phyloP scores from a whole-genome alignment of 768 basidiomycete genomes.

The Naganishia onofrii region DNA sequence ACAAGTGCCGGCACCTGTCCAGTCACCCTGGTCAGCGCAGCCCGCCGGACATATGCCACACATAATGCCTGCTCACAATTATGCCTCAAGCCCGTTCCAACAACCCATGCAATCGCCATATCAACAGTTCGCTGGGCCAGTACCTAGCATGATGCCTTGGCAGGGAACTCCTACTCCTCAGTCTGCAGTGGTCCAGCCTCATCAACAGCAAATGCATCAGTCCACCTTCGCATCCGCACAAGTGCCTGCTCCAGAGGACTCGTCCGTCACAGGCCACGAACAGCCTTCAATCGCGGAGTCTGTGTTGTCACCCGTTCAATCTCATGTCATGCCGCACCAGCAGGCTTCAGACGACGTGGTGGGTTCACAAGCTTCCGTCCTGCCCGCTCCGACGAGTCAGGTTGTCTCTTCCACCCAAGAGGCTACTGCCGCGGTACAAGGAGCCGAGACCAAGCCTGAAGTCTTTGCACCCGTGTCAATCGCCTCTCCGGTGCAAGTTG shows the following conservation, averaged over 20 bases:
- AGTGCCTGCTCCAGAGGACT: background rate
- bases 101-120: constrained; percentile 38
- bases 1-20: constrained; percentile 30
- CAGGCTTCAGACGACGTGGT: background rate
- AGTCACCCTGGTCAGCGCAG: constrained; percentile 43
- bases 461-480: background rate
- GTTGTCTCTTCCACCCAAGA: background rate
- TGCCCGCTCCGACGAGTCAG: background rate
- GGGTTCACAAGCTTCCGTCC: background rate
- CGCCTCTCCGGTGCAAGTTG: background rate
- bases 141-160: constrained; percentile 31
- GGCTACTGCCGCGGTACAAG: background rate
- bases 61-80: constrained; percentile 26
- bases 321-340: background rate
- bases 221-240: background rate
- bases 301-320: constrained; percentile 24
- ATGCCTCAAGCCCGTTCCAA: constrained; percentile 29
- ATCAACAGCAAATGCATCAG: constrained; percentile 5
- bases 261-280: too few species aligned
- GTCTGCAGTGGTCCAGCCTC: constrained; percentile 20
- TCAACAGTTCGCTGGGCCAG: constrained; percentile 30
- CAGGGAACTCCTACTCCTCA: constrained; percentile 23
- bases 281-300: constrained; percentile 11
- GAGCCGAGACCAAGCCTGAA: background rate
- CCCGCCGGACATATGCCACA: constrained; percentile 22